Evolutionary conservation across 768 basidiomycete species (phyloP).

Genomic region (Astraeus odoratus): DNA sequence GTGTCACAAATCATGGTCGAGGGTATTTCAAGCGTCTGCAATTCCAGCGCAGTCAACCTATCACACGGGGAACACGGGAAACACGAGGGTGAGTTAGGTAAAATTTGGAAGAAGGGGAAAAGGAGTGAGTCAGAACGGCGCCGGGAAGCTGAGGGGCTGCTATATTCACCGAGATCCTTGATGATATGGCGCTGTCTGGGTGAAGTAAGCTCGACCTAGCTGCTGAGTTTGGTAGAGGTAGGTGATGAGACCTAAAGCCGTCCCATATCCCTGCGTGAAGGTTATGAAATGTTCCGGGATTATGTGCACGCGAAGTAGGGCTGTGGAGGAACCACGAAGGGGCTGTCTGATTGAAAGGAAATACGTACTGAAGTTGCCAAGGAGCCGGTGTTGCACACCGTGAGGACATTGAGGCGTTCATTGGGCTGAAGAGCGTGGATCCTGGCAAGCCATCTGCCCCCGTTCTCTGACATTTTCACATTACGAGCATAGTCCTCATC

Average conservation of each 20-base stretch:
- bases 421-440: slow-evolving; percentile 28
- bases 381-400: slow-evolving; percentile 96
- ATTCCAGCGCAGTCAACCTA: slow-evolving; percentile 85
- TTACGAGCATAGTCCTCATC: slow-evolving; percentile 87
- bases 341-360: neutral
- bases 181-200: slow-evolving; percentile 92
- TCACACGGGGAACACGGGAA: neutral
- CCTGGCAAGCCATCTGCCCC: slow-evolving; percentile 78
- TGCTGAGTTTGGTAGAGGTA: slow-evolving; percentile 74
- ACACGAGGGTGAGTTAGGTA: neutral
- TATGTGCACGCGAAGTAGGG: slow-evolving; percentile 1
- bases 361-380: slow-evolving; percentile 81
- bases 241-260: slow-evolving; percentile 90
- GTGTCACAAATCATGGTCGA: slow-evolving; percentile 96
- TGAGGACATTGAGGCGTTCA: slow-evolving; percentile 69
- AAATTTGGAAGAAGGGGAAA: neutral
- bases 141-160: neutral
- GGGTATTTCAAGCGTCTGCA: slow-evolving; percentile 77
- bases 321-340: neutral
- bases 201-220: slow-evolving; percentile 81
- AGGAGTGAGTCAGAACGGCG: neutral
- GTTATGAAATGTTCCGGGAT: neutral
- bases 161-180: slow-evolving; percentile 69
- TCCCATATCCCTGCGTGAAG: slow-evolving; percentile 80
- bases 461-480: slow-evolving; percentile 75